phyloP scores from a whole-genome alignment of 768 basidiomycete species.

The Clathrus columnatus region DNA sequence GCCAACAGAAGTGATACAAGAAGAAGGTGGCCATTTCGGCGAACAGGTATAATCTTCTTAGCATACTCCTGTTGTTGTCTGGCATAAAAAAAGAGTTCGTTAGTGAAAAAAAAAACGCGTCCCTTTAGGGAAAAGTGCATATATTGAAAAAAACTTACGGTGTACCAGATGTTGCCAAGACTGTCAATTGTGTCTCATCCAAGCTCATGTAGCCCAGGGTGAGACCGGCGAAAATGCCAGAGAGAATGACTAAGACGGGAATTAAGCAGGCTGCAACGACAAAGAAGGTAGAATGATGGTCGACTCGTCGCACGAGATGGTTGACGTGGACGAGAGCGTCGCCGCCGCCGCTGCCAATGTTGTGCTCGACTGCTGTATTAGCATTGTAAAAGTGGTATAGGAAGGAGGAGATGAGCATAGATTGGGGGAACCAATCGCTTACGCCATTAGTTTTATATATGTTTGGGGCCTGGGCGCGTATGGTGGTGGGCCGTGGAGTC shows the following conservation, averaged over 20 bases:
- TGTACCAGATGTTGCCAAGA: conserved; percentile 77
- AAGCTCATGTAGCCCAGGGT: conserved; percentile 90
- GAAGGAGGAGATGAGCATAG: conserved; percentile 7
- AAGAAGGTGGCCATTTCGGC: conserved; percentile 73
- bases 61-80: conserved; percentile 77
- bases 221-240: conserved; percentile 84
- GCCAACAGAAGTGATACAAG: conserved; percentile 76
- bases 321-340: neutral
- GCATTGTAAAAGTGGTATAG: conserved; percentile 7
- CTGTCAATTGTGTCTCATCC: conserved; percentile 87
- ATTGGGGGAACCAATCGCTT: neutral
- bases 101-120: conserved; percentile 5
- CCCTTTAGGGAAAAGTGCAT: too few relatives aligned
- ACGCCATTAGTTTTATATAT: neutral
- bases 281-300: conserved; percentile 6
- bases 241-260: conserved; percentile 72
- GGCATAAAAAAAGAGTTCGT: neutral
- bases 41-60: conserved; percentile 77
- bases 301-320: conserved; percentile 7
- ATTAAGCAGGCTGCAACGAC: conserved; percentile 52
- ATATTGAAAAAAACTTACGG: conserved; percentile 47
- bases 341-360: neutral
- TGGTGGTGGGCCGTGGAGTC: too few relatives aligned
- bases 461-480: too few relatives aligned
- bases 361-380: neutral